phyloP scores from a whole-genome alignment of 331 rosid species.

The Malus hybrid region DNA sequence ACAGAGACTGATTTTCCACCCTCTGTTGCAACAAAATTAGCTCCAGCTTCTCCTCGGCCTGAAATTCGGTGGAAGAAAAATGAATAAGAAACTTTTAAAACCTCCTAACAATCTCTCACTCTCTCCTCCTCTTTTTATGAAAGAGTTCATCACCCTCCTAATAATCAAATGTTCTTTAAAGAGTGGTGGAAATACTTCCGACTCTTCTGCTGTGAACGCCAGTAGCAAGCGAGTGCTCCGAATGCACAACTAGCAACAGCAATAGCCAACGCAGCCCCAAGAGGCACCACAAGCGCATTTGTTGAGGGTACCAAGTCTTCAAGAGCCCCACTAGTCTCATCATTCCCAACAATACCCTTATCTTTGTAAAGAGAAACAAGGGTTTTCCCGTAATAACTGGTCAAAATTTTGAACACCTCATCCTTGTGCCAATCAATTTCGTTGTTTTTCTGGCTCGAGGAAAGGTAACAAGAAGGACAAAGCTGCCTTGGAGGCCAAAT shows the following conservation, averaged over 20 bases:
- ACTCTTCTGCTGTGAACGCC: conserved; percentile 99
- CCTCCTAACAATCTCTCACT: conserved; percentile 10
- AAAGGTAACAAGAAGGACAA: conserved; percentile 56
- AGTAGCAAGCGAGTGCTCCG: conserved; percentile 96
- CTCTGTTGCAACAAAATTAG: conserved; percentile 32
- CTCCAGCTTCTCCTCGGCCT: conserved; percentile 83
- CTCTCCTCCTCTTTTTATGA: conserved; percentile 29
- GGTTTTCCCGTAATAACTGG: conserved; percentile 49
- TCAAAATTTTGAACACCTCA: conserved; percentile 56
- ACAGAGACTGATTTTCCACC: conserved; percentile 7
- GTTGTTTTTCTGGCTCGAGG: conserved; percentile 31
- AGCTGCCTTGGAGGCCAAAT: conserved; percentile 89
- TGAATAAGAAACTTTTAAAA: conserved; percentile 13
- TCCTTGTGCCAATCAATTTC: conserved; percentile 61
- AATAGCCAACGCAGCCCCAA: conserved; percentile 94
- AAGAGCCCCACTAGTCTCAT: conserved; percentile 16
- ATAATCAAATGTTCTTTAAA: conserved; percentile 88
- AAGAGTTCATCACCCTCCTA: conserved; percentile 82
- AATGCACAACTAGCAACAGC: conserved; percentile 98
- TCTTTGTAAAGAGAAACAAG: conserved; percentile 57
- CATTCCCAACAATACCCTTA: conserved; percentile 29
- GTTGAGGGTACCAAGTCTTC: conserved; percentile 56
- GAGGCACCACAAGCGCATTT: conserved; percentile 78
- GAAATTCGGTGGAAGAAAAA: conserved; percentile 38
- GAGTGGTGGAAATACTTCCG: conserved; percentile 98